Evolutionary conservation across 2,329 filamentous ascomycete species (phyloP).

Genomic region (Dactylellina parvicollis): DNA sequence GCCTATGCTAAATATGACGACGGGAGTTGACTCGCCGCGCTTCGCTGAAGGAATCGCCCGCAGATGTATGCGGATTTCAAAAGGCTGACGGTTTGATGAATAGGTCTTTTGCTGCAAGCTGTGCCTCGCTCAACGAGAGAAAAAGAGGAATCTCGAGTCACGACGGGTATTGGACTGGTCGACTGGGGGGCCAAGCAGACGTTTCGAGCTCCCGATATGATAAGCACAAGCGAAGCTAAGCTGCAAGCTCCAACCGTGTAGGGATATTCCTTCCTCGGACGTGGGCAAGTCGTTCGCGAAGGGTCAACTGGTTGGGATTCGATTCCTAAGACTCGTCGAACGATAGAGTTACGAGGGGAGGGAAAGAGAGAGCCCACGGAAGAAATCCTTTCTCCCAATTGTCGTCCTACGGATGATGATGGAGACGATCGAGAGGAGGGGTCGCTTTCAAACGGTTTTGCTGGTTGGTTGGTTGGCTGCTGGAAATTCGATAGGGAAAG

Average conservation of each 20-base stretch:
- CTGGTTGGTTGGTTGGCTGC: slow-evolving; percentile 19
- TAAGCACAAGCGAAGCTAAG: slow-evolving; percentile 50
- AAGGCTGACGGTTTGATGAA: not conserved
- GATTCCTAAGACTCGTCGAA: not conserved
- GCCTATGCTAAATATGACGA: not conserved
- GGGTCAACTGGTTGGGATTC: too few relatives aligned
- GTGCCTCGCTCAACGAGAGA: not conserved
- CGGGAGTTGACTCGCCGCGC: not conserved
- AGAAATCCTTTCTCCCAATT: slow-evolving; percentile 2
- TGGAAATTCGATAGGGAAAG: slow-evolving; percentile 7
- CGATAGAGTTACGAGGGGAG: not conserved
- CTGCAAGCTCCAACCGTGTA: slow-evolving; percentile 39
- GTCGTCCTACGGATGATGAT: slow-evolving; percentile 15
- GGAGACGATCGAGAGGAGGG: slow-evolving; percentile 10
- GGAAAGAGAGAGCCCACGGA: not conserved
- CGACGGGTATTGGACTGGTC: not conserved
- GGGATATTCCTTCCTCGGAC: slow-evolving; percentile 26
- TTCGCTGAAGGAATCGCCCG: not conserved
- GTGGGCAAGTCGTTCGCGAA: slow-evolving; percentile 26
- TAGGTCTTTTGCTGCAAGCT: not conserved
- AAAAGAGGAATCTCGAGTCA: not conserved
- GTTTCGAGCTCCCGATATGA: slow-evolving; percentile 50
- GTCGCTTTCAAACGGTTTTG: slow-evolving; percentile 14
- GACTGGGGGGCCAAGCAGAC: slow-evolving; percentile 9
- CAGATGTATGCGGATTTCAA: not conserved